Percentiles rank a stretch among this genome's conserved stretches.
Conservation (phyloP, 2,329 filamentous ascomycete genomes). For the Penicillium italicum region DNA sequence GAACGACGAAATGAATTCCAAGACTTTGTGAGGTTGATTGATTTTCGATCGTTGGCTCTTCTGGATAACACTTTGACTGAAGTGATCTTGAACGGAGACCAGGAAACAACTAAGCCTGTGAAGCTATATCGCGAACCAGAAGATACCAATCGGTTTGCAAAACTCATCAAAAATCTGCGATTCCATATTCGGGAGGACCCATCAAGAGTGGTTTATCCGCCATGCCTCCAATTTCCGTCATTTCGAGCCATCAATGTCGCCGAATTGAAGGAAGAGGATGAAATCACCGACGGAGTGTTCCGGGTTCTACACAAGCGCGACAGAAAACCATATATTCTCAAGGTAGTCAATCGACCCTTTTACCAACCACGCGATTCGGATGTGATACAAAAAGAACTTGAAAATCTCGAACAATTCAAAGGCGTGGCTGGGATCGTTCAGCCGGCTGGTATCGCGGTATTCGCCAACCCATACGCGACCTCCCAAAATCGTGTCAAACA, state of each 20-base stretch:
- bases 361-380: too few relatives aligned
- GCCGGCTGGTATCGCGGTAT: too few relatives aligned
- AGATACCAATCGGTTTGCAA: background rate
- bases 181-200: conserved; percentile 12
- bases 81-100: conserved; percentile 11
- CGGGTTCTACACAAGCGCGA: too few relatives aligned
- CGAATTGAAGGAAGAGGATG: too few relatives aligned
- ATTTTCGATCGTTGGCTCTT: conserved; percentile 15
- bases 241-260: background rate
- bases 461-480: too few relatives aligned
- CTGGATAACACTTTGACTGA: conserved; percentile 22
- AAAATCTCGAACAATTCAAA: too few relatives aligned
- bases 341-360: too few relatives aligned
- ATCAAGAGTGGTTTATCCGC: conserved; percentile 12
- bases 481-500: too few relatives aligned
- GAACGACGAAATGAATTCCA: conserved; percentile 17
- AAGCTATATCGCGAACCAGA: background rate
- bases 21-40: conserved; percentile 13
- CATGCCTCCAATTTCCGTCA: conserved; percentile 8
- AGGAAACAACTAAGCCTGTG: background rate
- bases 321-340: too few relatives aligned
- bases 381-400: too few relatives aligned
- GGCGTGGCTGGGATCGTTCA: too few relatives aligned
- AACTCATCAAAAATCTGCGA: background rate
- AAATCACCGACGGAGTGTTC: too few relatives aligned